phyloP scores from a whole-genome alignment of 164 flowering plant genomes.

The Aristolochia contorta region DNA sequence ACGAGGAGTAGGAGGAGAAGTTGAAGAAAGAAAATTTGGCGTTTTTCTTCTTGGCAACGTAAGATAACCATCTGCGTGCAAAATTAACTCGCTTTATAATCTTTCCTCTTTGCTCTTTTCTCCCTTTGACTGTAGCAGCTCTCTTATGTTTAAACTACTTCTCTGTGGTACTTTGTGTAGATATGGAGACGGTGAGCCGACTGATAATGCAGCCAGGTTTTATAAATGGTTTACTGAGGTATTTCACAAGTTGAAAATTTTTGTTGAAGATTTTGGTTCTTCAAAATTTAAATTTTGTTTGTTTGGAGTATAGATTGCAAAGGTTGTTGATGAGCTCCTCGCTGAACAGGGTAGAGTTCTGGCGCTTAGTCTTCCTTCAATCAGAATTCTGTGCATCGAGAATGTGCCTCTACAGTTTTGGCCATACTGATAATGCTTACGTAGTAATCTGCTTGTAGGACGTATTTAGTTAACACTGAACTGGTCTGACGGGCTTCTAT shows the following conservation, averaged over 20 bases:
- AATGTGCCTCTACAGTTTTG: too few species aligned
- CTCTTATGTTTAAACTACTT: background rate
- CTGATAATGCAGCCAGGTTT: slow-evolving; percentile 14
- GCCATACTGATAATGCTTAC: too few species aligned
- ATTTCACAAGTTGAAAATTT: background rate
- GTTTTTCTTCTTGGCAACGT: slow-evolving; percentile 92
- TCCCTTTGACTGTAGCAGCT: background rate
- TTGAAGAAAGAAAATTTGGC: slow-evolving; percentile 65
- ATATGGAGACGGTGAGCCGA: slow-evolving; percentile 23
- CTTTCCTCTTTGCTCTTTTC: background rate
- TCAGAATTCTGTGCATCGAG: background rate
- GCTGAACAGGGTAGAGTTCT: slow-evolving; percentile 54
- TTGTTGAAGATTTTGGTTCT: background rate
- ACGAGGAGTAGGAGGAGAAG: slow-evolving; percentile 74
- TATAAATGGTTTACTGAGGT: slow-evolving; percentile 50
- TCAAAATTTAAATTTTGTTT: slow-evolving; percentile 8
- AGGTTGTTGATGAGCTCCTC: slow-evolving; percentile 62
- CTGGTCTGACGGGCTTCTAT: too few species aligned
- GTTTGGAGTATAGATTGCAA: slow-evolving; percentile 49
- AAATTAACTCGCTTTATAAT: too few species aligned
- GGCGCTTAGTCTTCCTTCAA: background rate
- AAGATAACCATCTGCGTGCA: slow-evolving; percentile 16
- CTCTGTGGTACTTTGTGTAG: slow-evolving; percentile 1
- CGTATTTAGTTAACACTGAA: too few species aligned
- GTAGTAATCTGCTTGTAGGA: too few species aligned